Base-by-base conservation (phyloP, 179 eudicot species). In the Carnegiea gigantea region DNA sequence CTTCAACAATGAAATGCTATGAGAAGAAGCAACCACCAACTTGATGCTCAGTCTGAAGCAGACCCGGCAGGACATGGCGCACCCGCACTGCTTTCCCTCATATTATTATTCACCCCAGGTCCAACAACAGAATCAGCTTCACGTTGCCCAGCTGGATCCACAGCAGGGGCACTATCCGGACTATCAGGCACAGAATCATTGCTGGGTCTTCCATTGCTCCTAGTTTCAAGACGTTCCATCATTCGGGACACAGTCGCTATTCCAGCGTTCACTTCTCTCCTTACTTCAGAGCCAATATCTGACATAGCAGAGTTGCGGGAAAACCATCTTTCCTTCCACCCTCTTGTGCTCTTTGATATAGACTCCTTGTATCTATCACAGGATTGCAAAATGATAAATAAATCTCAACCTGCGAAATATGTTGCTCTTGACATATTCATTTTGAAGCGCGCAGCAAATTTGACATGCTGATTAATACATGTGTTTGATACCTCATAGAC, bases 311-410 rank as follows among this genome's bases (percentile, higher is more conserved):
- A 86, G 87, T 90, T 93, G 78, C 98, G 98, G 48, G 95, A 86
- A 86, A 95, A 95, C 84, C 96, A 89, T 84, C 89, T 92, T 86
- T 95, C 98, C 85, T 93, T 95, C 98, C 98, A 95, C 73, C 97
- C 91, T 77, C 90, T 90, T 4, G 98, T 93, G 87, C 90, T 90
- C 87, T 95, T 95, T 21, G 95, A 84, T 76, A 95, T 93, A 4
- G 98, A 91, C 59, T 95, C 98, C 89, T 95, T 95, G 89, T 90
- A 95, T 84, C 98, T 93, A 64, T 64, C 53, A 72, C 21, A 80
- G 77, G 36, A 75, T 14, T 1, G 71, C 75, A 77, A 23, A 36
- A 68, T 40, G 49, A 70, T 51, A 59, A 24, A 20, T 36, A 46
- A 59, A 57, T 59, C 53, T 43, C 57, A 51, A 76, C 65, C 0